Base-by-base conservation (phyloP, 78 protist species). In the Chrysochromulina tobinii region DNA sequence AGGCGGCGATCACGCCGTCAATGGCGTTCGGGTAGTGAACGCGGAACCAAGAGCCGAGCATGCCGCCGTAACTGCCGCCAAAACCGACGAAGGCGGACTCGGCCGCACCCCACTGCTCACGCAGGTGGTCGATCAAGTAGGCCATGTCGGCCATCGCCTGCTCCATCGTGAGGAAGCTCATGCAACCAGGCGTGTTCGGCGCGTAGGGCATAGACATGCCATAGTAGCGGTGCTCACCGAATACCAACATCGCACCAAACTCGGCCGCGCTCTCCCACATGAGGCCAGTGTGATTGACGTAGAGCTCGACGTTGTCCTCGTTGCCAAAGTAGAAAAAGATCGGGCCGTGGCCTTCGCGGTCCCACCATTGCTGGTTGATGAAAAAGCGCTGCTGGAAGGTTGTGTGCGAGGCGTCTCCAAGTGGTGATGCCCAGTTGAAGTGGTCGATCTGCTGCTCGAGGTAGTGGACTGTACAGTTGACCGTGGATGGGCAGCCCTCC, bases 281-380 rank as follows among this genome's bases (percentile, higher is more conserved):
- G 83, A 61, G 38, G 95, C 97, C 83, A 9, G 97, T 91, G 93
- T 95, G 91, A 61, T 94, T 90, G 66, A 84, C 89, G 93, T 92
- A 97, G 67, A 81, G 27, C 18, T 54, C 88, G 7, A 97, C 93
- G 61, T 93, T 95, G 38, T 94, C 96, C 77, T 97, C 99, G 68
- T 97, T 97, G 59, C 99, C 99, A 1, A 94, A 85, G 90, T 96
- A 97, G 92, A 95, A 94, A n/a, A 95, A 88, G 17, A 97, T 72
- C 1, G 38, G 95, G 57, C 38, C 57, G 83, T 50, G 12, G 27
- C 27, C 21, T n/a, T 38, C 38, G 38, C 6, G 3, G 5, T 23
- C 53, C 54, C 83, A 75, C 23, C 3, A 50, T 23, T 23, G 12
- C 58, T 50, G 25, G 83, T 75, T 50, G 12, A 18, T 3, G 57